Evolutionary conservation across 768 basidiomycete genomes (phyloP), one percentile per base, ranked within the genome.

Genomic region (Amanita fuliginea): DNA sequence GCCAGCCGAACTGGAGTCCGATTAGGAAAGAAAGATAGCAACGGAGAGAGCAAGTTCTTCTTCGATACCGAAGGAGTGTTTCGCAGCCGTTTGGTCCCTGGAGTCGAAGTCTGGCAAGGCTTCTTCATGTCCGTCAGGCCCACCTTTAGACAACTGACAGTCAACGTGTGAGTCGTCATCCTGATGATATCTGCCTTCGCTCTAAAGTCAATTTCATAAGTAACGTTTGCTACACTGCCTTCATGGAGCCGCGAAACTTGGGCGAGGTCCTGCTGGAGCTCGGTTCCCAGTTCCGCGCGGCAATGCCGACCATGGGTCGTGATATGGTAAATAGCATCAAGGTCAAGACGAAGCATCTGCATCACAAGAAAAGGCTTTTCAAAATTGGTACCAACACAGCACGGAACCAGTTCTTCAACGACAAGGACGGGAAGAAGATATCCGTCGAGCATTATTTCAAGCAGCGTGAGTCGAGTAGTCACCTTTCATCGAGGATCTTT

Each of bases 401-500:
- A 3, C 56, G 61, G 9, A 58, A 60, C 42, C 55, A 3, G 50
- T 44, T 14, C 62, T 66, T 32, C 53, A 61, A n/a, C 61, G 61
- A 32, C 5, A 32, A 75, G 71, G 42, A 77, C 66, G 47, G 66
- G 86, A 52, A 79, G 7, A 76, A 81, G 56, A 57, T 72, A 13
- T 70, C 75, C 0, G 76, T 86, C 2, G 73, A 77, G 51, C 57
- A 75, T 0, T 86, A 75, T 57, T 86, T 84, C 61, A 57, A 64
- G 35, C 34, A 21, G 9, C 36, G 46, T 47, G 18, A 13, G 46
- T 28, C 34, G 7, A 24, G 60, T 2, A 24, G 41, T 45, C 50
- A 16, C 57, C 76, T 88, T 6, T 3, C 32, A 5, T 70, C 51
- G 49, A 14, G n/a, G n/a, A n/a, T n/a, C n/a, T 81, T 26, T 8